These are phyloP conservation scores for Thraustochytrium striatum DNA, from an alignment of 352 stramenopile genomes.

Conservation along the genomic window DNA sequence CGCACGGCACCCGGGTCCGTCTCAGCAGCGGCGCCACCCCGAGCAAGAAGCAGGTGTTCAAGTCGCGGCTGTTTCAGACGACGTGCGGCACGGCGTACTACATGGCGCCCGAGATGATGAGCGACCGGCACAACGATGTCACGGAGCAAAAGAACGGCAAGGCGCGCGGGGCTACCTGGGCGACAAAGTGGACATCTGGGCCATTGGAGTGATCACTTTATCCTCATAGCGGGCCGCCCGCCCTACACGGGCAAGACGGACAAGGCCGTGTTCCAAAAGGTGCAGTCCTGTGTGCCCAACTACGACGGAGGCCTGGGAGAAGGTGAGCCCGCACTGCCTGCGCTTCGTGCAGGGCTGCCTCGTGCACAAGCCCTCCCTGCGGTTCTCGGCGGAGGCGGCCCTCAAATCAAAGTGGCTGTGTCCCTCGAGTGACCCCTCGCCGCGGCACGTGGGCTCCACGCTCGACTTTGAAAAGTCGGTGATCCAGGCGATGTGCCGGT, in stretches of 20 bases:
- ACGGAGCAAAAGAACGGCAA: no score
- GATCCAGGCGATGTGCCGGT: conserved; percentile 25
- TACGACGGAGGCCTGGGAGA: conserved; percentile 77
- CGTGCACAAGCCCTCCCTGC: neutral
- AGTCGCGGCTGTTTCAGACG: conserved; percentile 33
- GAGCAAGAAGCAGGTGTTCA: neutral
- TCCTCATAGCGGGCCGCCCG: conserved; percentile 76
- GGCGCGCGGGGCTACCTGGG: no score
- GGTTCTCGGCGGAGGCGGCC: conserved; percentile 21
- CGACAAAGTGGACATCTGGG: conserved; percentile 70
- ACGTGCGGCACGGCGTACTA: conserved; percentile 45
- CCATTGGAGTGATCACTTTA: conserved; percentile 83
- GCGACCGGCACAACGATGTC: conserved; percentile 17
- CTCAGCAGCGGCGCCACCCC: conserved; percentile 1
- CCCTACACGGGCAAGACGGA: conserved; percentile 82
- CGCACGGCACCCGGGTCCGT: no score
- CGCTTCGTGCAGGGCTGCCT: conserved; percentile 11
- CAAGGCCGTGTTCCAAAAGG: conserved; percentile 75
- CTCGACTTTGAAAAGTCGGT: conserved; percentile 8
- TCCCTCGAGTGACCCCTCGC: neutral
- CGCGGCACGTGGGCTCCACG: neutral
- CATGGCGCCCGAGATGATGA: conserved; percentile 47
- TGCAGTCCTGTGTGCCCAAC: conserved; percentile 70
- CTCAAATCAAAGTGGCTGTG: conserved; percentile 26
- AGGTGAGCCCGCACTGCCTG: conserved; percentile 49